Evolutionary conservation across 768 basidiomycete genomes (phyloP).

Genomic region (Strobilomyces echinocephalus): DNA sequence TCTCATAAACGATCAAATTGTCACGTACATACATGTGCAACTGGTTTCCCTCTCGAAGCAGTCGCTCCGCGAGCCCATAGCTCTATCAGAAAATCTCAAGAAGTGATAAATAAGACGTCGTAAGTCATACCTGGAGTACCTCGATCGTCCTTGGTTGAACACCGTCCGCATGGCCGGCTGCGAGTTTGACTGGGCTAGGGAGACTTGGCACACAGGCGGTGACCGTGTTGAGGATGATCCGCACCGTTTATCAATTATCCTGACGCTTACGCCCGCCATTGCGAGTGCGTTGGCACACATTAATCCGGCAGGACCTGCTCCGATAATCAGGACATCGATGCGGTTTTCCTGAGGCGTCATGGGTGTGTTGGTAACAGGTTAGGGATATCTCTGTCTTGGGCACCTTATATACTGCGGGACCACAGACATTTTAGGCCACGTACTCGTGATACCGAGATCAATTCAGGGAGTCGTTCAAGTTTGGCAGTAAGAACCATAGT

Average conservation of each 20-base stretch:
- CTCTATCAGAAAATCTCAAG: background rate
- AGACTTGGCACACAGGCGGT: background rate
- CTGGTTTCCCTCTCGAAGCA: slow-evolving; percentile 58
- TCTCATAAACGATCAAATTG: background rate
- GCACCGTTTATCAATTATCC: slow-evolving; percentile 12
- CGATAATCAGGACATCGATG: slow-evolving; percentile 45
- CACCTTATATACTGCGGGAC: background rate
- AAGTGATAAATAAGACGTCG: background rate
- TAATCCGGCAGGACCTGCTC: slow-evolving; percentile 52
- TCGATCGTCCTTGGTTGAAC: background rate
- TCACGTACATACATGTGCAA: slow-evolving; percentile 59
- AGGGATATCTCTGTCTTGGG: background rate
- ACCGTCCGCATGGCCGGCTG: background rate
- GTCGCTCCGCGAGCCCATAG: slow-evolving; percentile 40
- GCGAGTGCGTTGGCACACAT: slow-evolving; percentile 47
- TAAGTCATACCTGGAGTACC: background rate
- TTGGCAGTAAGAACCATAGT: background rate
- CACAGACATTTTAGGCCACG: background rate
- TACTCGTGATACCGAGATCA: background rate
- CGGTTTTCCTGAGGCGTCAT: slow-evolving; percentile 25
- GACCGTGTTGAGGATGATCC: background rate
- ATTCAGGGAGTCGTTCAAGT: background rate
- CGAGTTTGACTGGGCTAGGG: background rate
- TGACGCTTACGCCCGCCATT: background rate
- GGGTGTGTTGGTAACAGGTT: background rate